Evolutionary conservation across 768 basidiomycete genomes (phyloP).

Genomic region (Suillus clintonianus): DNA sequence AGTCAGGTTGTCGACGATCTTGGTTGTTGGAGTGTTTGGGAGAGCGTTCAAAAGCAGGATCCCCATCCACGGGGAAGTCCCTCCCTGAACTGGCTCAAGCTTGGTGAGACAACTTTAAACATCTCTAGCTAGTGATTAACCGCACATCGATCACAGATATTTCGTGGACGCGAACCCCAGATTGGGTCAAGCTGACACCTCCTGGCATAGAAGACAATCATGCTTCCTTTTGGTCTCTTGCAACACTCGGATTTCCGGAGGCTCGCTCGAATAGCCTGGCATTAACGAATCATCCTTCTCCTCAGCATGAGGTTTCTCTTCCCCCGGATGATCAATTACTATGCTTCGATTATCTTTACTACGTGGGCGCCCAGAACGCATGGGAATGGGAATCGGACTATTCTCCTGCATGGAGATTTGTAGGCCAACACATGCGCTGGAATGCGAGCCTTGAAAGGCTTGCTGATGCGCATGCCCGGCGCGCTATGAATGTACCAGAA

Average conservation of each 20-base stretch:
- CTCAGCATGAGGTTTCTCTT: constrained; percentile 14
- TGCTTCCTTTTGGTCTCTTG: constrained; percentile 26
- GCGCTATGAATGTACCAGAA: constrained; percentile 40
- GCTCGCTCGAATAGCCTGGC: constrained; percentile 9
- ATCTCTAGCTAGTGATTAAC: constrained; percentile 35
- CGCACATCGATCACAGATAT: constrained; percentile 38
- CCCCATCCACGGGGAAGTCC: constrained; percentile 13
- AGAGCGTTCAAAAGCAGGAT: constrained; percentile 17
- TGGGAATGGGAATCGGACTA: constrained; percentile 59
- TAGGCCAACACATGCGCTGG: constrained; percentile 56
- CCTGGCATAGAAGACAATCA: constrained; percentile 19
- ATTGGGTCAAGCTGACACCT: constrained; percentile 21
- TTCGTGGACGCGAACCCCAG: constrained; percentile 25
- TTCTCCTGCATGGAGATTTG: constrained; percentile 59
- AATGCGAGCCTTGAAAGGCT: constrained; percentile 40
- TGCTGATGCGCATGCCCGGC: constrained; percentile 47
- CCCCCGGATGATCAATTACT: constrained; percentile 27
- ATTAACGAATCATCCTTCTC: constrained; percentile 16
- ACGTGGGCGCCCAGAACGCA: constrained; percentile 44
- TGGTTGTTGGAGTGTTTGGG: constrained; percentile 24
- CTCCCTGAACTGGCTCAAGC: constrained; percentile 4
- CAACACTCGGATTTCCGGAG: constrained; percentile 23
- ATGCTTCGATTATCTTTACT: constrained; percentile 29
- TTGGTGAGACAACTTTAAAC: constrained; percentile 4
- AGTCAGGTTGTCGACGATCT: constrained; percentile 34